These are phyloP conservation scores for Narthecium ossifragum DNA, from an alignment of 106 monocot species.

Conservation along the genomic window DNA sequence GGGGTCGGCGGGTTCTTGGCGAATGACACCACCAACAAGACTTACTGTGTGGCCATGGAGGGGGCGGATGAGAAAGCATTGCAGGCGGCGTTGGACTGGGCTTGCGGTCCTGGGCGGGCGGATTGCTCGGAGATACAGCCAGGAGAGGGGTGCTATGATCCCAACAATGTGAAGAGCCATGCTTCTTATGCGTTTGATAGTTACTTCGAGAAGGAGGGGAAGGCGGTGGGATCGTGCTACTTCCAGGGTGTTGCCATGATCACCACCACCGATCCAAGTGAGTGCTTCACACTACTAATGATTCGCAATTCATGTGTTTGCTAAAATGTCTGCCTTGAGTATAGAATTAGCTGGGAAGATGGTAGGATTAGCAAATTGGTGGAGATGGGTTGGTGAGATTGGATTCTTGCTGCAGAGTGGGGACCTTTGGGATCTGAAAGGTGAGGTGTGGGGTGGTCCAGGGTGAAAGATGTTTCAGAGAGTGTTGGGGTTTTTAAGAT, in stretches of 20 bases:
- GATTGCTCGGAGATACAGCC: slow-evolving; percentile 88
- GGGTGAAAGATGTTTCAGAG: neutral
- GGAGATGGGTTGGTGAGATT: neutral
- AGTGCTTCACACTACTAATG: slow-evolving; percentile 15
- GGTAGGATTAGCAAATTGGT: neutral
- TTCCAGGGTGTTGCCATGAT: slow-evolving; percentile 92
- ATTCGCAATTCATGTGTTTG: too few relatives aligned
- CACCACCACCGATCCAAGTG: slow-evolving; percentile 94
- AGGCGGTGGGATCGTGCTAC: slow-evolving; percentile 61
- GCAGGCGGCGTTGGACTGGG: slow-evolving; percentile 95
- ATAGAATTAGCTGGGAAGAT: too few relatives aligned
- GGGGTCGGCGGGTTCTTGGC: slow-evolving; percentile 83
- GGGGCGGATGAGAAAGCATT: slow-evolving; percentile 41
- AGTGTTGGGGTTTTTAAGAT: neutral
- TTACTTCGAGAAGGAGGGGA: slow-evolving; percentile 82
- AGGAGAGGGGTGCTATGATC: slow-evolving; percentile 69
- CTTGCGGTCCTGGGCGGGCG: slow-evolving; percentile 80
- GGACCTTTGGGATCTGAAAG: neutral
- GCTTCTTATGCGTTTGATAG: slow-evolving; percentile 90
- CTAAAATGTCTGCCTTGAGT: too few relatives aligned
- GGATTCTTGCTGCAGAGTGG: neutral
- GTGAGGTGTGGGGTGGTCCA: neutral
- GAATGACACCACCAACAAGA: slow-evolving; percentile 70
- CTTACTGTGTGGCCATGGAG: slow-evolving; percentile 76
- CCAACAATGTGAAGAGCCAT: slow-evolving; percentile 60